Evolutionary conservation across 139 green algal genomes (phyloP).

Genomic region (Astrephomene gubernaculifera): DNA sequence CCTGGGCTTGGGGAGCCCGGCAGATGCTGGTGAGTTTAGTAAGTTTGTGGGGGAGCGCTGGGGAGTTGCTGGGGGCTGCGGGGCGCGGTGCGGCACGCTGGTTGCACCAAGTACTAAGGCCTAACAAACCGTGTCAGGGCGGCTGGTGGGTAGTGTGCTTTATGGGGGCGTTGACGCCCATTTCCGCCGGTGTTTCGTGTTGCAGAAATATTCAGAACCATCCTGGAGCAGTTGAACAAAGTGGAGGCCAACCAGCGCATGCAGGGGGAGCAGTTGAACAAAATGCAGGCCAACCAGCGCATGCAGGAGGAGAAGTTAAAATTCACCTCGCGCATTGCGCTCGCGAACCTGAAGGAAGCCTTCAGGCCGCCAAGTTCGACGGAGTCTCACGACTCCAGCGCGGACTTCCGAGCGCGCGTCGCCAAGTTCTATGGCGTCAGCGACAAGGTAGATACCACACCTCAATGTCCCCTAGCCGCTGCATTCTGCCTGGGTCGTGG

Average conservation of each 20-base stretch:
- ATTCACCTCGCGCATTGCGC: no score
- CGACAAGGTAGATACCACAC: neutral
- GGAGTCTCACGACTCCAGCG: conserved; percentile 1
- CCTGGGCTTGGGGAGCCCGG: conserved; percentile 3
- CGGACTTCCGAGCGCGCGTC: neutral
- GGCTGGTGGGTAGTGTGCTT: neutral
- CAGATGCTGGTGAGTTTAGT: neutral
- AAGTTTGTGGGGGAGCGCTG: no score
- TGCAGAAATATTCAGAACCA: neutral
- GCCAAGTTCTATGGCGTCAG: neutral
- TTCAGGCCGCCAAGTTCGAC: neutral
- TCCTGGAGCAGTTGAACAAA: neutral
- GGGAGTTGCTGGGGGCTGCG: neutral
- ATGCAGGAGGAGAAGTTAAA: no score
- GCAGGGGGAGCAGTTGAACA: neutral
- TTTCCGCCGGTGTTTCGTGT: neutral
- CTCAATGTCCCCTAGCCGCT: neutral
- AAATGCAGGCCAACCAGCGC: no score
- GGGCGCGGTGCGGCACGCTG: neutral
- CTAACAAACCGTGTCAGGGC: neutral
- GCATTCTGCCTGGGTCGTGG: neutral
- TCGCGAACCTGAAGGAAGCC: neutral
- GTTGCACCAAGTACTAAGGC: neutral
- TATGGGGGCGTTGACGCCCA: neutral
- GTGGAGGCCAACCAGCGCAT: neutral